Percentiles rank a stretch among this genome's conserved stretches.
phyloP scores from a whole-genome alignment of 768 basidiomycete species.

The Leccinellum rugosiceps region DNA sequence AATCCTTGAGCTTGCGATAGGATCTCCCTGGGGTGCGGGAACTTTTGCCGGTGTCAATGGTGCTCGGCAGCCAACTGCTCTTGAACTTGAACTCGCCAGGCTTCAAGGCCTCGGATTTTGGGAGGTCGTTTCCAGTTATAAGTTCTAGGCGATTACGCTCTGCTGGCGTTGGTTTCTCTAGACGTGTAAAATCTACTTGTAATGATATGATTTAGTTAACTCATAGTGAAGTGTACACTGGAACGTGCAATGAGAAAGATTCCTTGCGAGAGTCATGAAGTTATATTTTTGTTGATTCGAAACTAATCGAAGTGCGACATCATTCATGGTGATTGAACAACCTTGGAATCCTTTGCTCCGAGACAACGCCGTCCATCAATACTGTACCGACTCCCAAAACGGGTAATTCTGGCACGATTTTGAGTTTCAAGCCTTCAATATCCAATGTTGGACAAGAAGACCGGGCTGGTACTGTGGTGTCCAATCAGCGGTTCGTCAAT shows the following conservation, averaged over 20 bases:
- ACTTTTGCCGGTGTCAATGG: conserved; percentile 51
- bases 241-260: neutral
- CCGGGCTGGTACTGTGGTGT: no score
- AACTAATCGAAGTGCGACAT: neutral
- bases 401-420: no score
- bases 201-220: neutral
- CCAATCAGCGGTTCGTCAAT: no score
- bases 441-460: no score
- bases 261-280: neutral
- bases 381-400: no score
- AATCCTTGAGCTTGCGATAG: conserved; percentile 30
- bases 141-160: conserved; percentile 10
- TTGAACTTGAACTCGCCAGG: conserved; percentile 50
- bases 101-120: conserved; percentile 56
- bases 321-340: no score
- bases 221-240: neutral
- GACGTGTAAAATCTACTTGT: neutral
- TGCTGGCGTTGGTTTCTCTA: neutral
- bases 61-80: conserved; percentile 42
- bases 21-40: conserved; percentile 77
- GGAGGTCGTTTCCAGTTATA: conserved; percentile 40
- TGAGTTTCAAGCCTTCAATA: no score
- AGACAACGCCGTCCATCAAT: no score
- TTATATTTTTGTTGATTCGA: neutral
- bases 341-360: no score